Evolutionary conservation across 2,329 filamentous ascomycete species (phyloP), one percentile per base, ranked within the genome.

Genomic region (Cladorrhinum sp.): DNA sequence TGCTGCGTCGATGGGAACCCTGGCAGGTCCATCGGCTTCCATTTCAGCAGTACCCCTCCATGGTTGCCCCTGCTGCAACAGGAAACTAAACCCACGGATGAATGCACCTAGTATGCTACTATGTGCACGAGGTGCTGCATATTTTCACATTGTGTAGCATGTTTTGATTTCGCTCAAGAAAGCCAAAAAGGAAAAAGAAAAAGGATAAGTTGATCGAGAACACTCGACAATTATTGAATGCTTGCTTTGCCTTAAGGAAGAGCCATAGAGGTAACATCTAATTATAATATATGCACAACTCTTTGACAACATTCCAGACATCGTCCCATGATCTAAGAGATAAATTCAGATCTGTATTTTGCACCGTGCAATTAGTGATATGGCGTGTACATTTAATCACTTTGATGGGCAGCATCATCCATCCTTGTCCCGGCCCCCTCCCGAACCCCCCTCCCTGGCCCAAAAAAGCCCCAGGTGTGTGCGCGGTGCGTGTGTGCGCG

Each of bases 401-500:
- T 29, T 10, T 5, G 25, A 29, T 10, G 25, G 25, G 25, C 25
- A 29, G 36, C 36, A 45, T 16, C 41, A 45, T 41, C 36, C 36
- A 7, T 41, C 8, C 27, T 32, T 32, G 36, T 10, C 41, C 41
- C 41, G n/a, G n/a, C 41, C 41, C 41, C 41, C 41, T 18, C 41
- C 41, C 41, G 41, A 18, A 18, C 41, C 41, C 18, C n/a, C 41
- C 41, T 45, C n/a, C 16, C 41, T 45, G 41, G 20, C n/a, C 41
- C 3, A 45, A 20, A 45, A 45, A 45, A 18, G 3, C 29, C 51
- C 29, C 41, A 41, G 52, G 52, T 45, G 49, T 36, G 48, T 25
- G 48, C 13, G n/a, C 5, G 25, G 27, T 49, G 58, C 45, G 48
- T 36, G 54, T 58, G 58, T 58, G 48, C 58, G 55, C 56, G 13